Evolutionary conservation across 495 filamentous ascomycete genomes (phyloP).

Genomic region (Tirmania nivea): DNA sequence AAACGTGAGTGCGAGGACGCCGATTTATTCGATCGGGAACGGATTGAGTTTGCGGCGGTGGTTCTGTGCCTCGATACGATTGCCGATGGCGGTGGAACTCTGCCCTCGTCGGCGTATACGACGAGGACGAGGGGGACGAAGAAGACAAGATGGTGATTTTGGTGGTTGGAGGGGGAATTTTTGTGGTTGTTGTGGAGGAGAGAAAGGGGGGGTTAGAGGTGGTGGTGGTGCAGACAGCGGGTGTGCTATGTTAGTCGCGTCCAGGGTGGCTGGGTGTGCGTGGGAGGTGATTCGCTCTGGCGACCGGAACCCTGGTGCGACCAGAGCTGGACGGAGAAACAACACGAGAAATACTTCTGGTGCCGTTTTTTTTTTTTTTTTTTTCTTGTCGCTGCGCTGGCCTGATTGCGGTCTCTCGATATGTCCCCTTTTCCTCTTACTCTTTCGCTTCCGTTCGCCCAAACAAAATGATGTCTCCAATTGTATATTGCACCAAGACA

Average conservation of each 20-base stretch:
- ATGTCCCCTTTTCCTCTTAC: too few relatives aligned
- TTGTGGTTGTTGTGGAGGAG: conserved; percentile 2
- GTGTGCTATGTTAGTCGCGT: background rate
- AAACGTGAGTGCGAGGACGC: conserved; percentile 25
- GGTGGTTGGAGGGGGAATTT: conserved; percentile 5
- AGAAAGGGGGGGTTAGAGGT: conserved; percentile 11
- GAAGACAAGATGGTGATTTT: conserved; percentile 17
- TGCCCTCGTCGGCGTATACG: conserved; percentile 21
- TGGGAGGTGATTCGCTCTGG: background rate
- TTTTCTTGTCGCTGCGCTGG: too few relatives aligned
- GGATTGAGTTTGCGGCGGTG: conserved; percentile 13
- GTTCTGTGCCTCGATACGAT: conserved; percentile 2
- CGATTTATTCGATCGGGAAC: conserved; percentile 3
- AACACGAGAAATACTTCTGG: too few relatives aligned
- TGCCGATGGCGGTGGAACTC: conserved; percentile 15
- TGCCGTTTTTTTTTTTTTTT: too few relatives aligned
- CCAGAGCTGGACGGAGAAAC: too few relatives aligned
- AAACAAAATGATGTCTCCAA: too few relatives aligned
- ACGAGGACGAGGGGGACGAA: conserved; percentile 19
- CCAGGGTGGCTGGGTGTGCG: background rate
- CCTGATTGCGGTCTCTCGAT: too few relatives aligned
- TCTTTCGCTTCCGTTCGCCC: too few relatives aligned
- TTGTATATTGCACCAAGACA: too few relatives aligned
- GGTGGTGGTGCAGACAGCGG: background rate
- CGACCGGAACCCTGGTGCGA: too few relatives aligned